phyloP scores from a whole-genome alignment of 371 early-diverging fungal genomes.

The Mucor piriformis region DNA sequence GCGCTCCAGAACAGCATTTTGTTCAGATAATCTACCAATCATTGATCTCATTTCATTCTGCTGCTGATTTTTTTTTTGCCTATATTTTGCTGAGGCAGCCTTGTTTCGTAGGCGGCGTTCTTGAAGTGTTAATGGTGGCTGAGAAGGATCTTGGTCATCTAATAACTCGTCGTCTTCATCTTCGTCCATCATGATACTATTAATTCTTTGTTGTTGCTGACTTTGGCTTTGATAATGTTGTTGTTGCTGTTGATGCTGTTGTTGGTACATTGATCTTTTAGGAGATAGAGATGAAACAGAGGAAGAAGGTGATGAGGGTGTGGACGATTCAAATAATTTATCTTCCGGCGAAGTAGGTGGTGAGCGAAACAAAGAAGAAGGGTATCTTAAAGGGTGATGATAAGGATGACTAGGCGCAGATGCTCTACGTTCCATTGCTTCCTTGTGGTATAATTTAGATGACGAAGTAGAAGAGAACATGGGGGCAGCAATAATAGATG shows the following conservation, averaged over 20 bases:
- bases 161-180: conserved; percentile 15
- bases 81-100: conserved; percentile 67
- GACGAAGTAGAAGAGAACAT: conserved; percentile 20
- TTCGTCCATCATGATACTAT: conserved; percentile 6
- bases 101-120: conserved; percentile 66
- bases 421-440: conserved; percentile 24
- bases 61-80: conserved; percentile 66
- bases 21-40: conserved; percentile 53
- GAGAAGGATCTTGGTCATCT: conserved; percentile 5
- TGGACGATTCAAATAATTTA: conserved; percentile 18
- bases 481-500: conserved; percentile 39
- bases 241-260: background rate
- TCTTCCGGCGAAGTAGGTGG: conserved; percentile 45
- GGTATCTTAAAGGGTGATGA: conserved; percentile 15
- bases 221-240: conserved; percentile 1
- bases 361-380: conserved; percentile 25
- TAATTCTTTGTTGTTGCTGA: conserved; percentile 6
- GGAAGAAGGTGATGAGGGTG: conserved; percentile 34
- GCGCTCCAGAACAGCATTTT: conserved; percentile 53
- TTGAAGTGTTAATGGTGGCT: conserved; percentile 45
- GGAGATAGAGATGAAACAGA: conserved; percentile 18
- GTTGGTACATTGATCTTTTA: background rate
- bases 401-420: conserved; percentile 25
- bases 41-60: conserved; percentile 62
- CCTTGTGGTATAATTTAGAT: conserved; percentile 18